Base-by-base conservation (phyloP, 1,139 yeast species). In the Taiozyma onychis region DNA sequence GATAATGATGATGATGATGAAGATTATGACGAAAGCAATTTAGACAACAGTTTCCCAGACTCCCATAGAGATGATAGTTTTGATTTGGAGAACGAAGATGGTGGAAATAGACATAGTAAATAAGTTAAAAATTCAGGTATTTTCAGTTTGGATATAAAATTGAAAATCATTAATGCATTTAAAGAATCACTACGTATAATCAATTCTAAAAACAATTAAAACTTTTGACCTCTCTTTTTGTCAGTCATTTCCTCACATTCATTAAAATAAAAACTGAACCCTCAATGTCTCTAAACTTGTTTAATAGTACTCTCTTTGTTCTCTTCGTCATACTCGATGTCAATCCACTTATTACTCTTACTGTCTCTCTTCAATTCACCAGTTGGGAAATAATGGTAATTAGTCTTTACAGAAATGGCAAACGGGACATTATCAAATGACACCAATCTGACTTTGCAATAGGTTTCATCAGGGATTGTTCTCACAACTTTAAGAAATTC, bases 331-430 rank as follows among this genome's bases (percentile, higher is more conserved):
- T 61, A 61, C 45, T 60, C 64, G 35, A 61, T 60, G 48, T 77
- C 79, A 43, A 71, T 67, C 89, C 90, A 83, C 55, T 74, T 72
- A 13, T 74, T 75, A 9, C 69, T 64, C 2, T 58, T 65, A 13
- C 58, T 60, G 54, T 76, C 74, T 58, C 76, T 78, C 56, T 73
- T 76, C 57, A 88, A 66, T 62, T 85, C 91, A 11, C 80, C 75
- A 0, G 96, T 89, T 43, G 96, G 95, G 75, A 88, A 90, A 65
- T 90, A 91, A 65, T 90, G 97, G 62, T 88, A 88, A 65, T 88
- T 88, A 1, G 96, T 88, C 67, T 89, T 89, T 61, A 90, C 69
- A 1, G 96, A 85, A 50, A 86, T 83, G 3, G 97, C 96, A 60
- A 83, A 79, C 14, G 96, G 96, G 26, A 88, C 82, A 55, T 85